Percentiles rank a stretch among this genome's conserved stretches.
Evolutionary conservation across 2,329 filamentous ascomycete genomes (phyloP).

Genomic region (Claviceps sp.): DNA sequence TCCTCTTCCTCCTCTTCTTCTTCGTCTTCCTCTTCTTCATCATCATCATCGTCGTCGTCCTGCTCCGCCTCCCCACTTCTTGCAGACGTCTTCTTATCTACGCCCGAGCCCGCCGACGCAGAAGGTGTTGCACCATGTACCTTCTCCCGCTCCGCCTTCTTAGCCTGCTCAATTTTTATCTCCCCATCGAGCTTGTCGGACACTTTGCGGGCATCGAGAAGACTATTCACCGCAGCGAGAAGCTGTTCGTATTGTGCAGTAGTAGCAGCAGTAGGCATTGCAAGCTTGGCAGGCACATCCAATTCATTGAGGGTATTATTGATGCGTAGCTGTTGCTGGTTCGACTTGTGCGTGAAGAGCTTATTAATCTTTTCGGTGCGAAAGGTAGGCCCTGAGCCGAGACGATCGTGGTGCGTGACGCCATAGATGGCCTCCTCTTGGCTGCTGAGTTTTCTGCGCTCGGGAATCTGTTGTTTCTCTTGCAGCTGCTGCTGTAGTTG

Average conservation of each 20-base stretch:
- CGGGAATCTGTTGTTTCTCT: slow-evolving; percentile 25
- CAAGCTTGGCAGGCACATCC: slow-evolving; percentile 54
- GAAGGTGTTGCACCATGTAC: slow-evolving; percentile 6
- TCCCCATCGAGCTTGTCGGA: slow-evolving; percentile 65
- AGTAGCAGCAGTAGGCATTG: slow-evolving; percentile 62
- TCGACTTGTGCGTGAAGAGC: slow-evolving; percentile 62
- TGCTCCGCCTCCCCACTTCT: slow-evolving; percentile 5
- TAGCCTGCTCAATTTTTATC: slow-evolving; percentile 44
- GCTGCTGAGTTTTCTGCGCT: slow-evolving; percentile 57
- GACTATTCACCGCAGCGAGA: slow-evolving; percentile 49
- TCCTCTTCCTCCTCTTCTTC: no score
- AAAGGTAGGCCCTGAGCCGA: slow-evolving; percentile 79
- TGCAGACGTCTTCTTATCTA: background rate
- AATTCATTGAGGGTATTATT: slow-evolving; percentile 58
- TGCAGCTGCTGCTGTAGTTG: slow-evolving; percentile 8
- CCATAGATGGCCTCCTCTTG: slow-evolving; percentile 72
- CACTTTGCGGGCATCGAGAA: slow-evolving; percentile 63
- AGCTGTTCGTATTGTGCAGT: slow-evolving; percentile 59
- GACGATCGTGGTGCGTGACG: slow-evolving; percentile 71
- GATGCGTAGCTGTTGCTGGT: slow-evolving; percentile 64
- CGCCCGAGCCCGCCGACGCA: background rate
- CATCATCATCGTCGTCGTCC: background rate
- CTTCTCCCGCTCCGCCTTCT: slow-evolving; percentile 40
- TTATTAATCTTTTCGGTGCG: slow-evolving; percentile 73
- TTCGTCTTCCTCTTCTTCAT: no score